Conservation (phyloP, 306 rosid genomes). For the Dryas alaskensis region DNA sequence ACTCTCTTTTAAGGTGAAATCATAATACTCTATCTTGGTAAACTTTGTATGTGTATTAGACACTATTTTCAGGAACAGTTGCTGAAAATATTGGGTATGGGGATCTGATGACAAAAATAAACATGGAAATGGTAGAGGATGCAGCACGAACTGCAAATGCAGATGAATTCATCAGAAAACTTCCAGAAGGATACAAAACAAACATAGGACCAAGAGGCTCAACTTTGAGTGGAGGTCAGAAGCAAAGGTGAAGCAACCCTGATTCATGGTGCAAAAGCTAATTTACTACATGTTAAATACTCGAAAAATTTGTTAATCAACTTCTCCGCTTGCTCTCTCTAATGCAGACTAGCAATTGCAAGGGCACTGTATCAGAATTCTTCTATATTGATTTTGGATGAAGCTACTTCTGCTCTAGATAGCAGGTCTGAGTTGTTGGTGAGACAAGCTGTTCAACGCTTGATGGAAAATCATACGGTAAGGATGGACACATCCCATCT, state of each 20-base stretch:
- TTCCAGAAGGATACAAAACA: slow-evolving; percentile 75
- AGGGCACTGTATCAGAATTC: slow-evolving; percentile 79
- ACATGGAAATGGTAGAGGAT: slow-evolving; percentile 65
- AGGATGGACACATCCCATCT: slow-evolving; percentile 21
- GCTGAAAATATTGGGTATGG: slow-evolving; percentile 87
- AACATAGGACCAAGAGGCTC: slow-evolving; percentile 90
- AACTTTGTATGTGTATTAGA: slow-evolving; percentile 39
- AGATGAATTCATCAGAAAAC: slow-evolving; percentile 67
- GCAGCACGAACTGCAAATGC: slow-evolving; percentile 82
- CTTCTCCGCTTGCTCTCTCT: slow-evolving; percentile 22
- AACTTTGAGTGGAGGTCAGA: slow-evolving; percentile 87
- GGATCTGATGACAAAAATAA: slow-evolving; percentile 62
- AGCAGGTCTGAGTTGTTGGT: slow-evolving; percentile 71
- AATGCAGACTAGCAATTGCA: slow-evolving; percentile 76
- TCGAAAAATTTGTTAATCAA: neutral
- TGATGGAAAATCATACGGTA: slow-evolving; percentile 86
- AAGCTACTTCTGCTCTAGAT: slow-evolving; percentile 91
- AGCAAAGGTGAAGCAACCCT: slow-evolving; percentile 62
- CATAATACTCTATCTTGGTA: slow-evolving; percentile 5
- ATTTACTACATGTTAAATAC: neutral
- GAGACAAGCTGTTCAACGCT: slow-evolving; percentile 66
- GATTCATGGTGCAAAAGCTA: neutral
- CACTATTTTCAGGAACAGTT: slow-evolving; percentile 84
- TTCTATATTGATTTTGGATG: slow-evolving; percentile 75
- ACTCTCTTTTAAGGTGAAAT: neutral